These are phyloP conservation scores for Candida sithepensis DNA, from an alignment of 805 yeast species.

Conservation along the genomic window DNA sequence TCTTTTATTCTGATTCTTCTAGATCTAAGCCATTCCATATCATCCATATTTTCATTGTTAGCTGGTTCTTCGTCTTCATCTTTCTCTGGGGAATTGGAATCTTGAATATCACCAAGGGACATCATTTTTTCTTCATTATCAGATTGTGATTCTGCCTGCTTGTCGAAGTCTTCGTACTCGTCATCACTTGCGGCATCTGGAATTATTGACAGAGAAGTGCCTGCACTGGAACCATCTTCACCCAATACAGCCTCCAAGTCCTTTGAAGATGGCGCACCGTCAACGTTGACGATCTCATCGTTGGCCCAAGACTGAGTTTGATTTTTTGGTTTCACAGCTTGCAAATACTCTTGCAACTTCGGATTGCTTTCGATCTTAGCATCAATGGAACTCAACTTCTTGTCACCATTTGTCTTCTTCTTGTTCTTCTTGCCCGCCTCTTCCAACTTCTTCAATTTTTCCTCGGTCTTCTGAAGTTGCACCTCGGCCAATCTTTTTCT, in stretches of 20 bases:
- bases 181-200: conserved; percentile 47
- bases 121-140: conserved; percentile 55
- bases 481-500: conserved; percentile 49
- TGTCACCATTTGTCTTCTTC: conserved; percentile 35
- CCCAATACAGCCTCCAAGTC: conserved; percentile 42
- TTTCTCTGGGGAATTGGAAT: background rate
- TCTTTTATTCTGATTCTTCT: conserved; percentile 71
- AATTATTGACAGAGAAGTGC: conserved; percentile 19
- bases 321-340: conserved; percentile 73
- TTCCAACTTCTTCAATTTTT: conserved; percentile 45
- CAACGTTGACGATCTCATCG: conserved; percentile 47
- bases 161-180: conserved; percentile 45
- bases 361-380: conserved; percentile 62
- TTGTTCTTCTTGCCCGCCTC: conserved; percentile 42
- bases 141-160: too few species aligned
- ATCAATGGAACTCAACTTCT: conserved; percentile 38
- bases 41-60: conserved; percentile 38
- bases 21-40: conserved; percentile 82
- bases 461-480: conserved; percentile 46
- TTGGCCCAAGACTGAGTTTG: conserved; percentile 75
- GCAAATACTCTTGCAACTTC: conserved; percentile 74
- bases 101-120: conserved; percentile 21
- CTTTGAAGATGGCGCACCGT: conserved; percentile 43
- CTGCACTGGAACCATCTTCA: background rate
- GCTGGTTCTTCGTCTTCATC: conserved; percentile 20